Evolutionary conservation across 371 early-diverging fungal genomes (phyloP), one percentile per base, ranked within the genome.

Genomic region (Saksenaea vasiformis): DNA sequence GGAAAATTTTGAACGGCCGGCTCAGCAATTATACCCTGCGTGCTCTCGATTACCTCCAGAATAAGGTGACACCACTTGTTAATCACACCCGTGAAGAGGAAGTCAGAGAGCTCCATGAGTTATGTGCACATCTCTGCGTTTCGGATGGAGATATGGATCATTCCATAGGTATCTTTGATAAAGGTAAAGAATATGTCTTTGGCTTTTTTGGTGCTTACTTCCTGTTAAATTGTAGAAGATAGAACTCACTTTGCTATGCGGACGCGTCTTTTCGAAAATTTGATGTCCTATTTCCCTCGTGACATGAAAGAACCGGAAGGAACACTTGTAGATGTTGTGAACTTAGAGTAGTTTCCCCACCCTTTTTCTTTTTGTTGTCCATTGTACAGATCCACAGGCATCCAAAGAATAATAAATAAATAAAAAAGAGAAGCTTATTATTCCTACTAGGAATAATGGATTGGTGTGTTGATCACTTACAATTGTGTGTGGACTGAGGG

Each of bases 301-400:
- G 73, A 79, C 35, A 90, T 93, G 91, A 87, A 90, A 65, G 92
- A 94, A 62, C 95, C 95, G 9, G 78, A 82, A 26, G 88, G 79
- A 24, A 90, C 90, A 57, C 64, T 95, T 56, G 80, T 88, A 17
- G 92, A 91, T 70, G 76, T 91, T 51, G 82, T 93, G 39, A 85
- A 74, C 69, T 62, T 84, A 9, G 70, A 71, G 55, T 82, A 67
- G 58, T 5, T 22, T 19, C 10, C 14, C 10, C 10, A 38, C 38
- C 38, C 10, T 1, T 22, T 19, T 8, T 22, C 7, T 7, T 22
- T 8, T 19, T 19, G 19, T 14, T 47, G n/a, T 26, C 22, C 22
- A 47, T 47, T 47, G 51, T 47, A 47, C 24, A 47, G 24, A 47
- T 19, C 5, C 51, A 22, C 10, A 22, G n/a, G n/a, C n/a, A n/a